Evolutionary conservation across 2,329 filamentous ascomycete species (phyloP).

Genomic region (Stenocarpella maydis): DNA sequence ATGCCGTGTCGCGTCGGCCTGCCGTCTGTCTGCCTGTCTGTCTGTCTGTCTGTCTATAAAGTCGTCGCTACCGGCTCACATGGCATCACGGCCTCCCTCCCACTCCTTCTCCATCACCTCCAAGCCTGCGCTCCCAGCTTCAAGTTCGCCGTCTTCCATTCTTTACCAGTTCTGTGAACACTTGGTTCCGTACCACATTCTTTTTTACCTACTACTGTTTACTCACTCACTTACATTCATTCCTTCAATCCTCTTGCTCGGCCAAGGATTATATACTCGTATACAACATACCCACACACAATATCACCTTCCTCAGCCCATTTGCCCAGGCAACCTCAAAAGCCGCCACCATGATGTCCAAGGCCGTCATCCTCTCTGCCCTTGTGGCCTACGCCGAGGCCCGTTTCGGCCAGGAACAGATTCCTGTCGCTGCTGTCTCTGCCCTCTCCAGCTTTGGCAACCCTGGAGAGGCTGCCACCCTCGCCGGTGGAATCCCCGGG

Average conservation of each 20-base stretch:
- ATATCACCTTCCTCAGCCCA: background rate
- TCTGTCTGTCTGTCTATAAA: no score
- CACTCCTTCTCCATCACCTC: conserved; percentile 1
- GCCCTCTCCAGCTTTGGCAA: conserved; percentile 62
- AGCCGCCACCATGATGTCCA: conserved; percentile 52
- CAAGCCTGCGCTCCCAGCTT: conserved; percentile 10
- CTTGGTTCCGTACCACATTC: conserved; percentile 18
- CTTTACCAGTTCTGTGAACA: conserved; percentile 26
- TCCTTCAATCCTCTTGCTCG: conserved; percentile 13
- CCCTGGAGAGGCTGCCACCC: conserved; percentile 68
- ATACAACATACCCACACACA: no score
- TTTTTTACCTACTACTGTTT: background rate
- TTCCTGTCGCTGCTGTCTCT: conserved; percentile 62
- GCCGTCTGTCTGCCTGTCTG: no score
- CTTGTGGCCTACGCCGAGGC: conserved; percentile 57
- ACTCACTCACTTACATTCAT: no score
- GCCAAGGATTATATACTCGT: conserved; percentile 1
- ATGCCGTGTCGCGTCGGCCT: background rate
- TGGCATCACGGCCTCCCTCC: background rate
- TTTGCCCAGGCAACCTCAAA: background rate
- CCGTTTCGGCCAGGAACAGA: conserved; percentile 71
- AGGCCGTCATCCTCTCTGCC: conserved; percentile 49
- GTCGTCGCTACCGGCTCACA: conserved; percentile 21
- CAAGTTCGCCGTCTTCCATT: conserved; percentile 21
- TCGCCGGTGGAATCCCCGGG: conserved; percentile 68